These are phyloP conservation scores for Keithomyces neogunnii DNA, from an alignment of 2,329 filamentous ascomycete species.

Conservation along the genomic window DNA sequence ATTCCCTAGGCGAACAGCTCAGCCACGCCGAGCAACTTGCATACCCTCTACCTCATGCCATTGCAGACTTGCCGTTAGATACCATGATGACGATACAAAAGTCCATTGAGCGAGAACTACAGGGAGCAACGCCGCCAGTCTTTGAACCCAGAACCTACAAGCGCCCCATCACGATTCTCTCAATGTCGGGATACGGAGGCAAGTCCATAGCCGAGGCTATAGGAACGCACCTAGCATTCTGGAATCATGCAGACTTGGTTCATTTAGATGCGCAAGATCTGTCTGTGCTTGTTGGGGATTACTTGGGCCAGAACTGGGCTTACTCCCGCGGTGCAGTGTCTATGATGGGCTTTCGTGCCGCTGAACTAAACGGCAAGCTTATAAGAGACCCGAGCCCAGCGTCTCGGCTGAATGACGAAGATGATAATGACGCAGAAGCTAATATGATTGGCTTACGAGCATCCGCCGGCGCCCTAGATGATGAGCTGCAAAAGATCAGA, in stretches of 20 bases:
- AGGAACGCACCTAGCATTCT: conserved; percentile 54
- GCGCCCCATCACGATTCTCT: conserved; percentile 29
- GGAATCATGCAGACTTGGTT: conserved; percentile 58
- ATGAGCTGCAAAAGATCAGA: conserved; percentile 35
- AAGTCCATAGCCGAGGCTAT: conserved; percentile 34
- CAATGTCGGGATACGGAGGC: conserved; percentile 29
- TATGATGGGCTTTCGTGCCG: conserved; percentile 47
- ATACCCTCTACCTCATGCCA: conserved; percentile 23
- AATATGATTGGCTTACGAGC: conserved; percentile 21
- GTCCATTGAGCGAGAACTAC: conserved; percentile 20
- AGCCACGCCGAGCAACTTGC: conserved; percentile 22
- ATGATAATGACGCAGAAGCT: conserved; percentile 25
- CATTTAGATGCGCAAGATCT: conserved; percentile 62
- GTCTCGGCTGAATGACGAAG: conserved; percentile 21
- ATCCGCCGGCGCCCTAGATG: conserved; percentile 24
- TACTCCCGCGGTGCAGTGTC: conserved; percentile 40
- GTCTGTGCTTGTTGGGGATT: conserved; percentile 59
- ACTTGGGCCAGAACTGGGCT: conserved; percentile 54
- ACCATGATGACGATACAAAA: conserved; percentile 23
- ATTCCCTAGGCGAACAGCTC: conserved; percentile 19
- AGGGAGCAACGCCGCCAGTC: conserved; percentile 15
- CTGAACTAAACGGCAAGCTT: conserved; percentile 45
- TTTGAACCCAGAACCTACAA: conserved; percentile 25
- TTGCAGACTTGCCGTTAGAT: conserved; percentile 25
- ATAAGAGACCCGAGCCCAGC: conserved; percentile 36